Percentiles rank a stretch among this genome's conserved stretches.
Evolutionary conservation across 306 rosid species (phyloP).

Genomic region (Rubus idaeus): DNA sequence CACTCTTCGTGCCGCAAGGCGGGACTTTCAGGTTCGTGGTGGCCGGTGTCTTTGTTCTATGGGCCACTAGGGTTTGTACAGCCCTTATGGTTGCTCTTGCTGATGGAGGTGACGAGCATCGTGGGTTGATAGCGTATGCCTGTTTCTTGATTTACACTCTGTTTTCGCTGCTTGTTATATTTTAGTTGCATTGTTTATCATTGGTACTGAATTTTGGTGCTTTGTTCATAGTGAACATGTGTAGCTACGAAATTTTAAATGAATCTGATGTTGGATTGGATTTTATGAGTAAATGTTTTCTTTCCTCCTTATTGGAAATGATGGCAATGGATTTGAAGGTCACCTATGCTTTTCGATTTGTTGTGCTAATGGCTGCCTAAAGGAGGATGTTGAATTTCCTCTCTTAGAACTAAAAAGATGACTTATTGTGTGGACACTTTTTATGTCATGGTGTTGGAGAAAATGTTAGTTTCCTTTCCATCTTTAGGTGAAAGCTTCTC

Average conservation of each 20-base stretch:
- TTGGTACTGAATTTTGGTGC: constrained; percentile 29
- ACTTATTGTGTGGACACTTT: background rate
- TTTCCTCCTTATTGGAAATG: background rate
- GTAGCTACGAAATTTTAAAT: constrained; percentile 9
- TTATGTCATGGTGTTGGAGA: background rate
- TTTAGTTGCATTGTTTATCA: constrained; percentile 41
- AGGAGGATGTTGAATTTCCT: background rate
- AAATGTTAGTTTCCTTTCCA: background rate
- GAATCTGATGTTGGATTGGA: background rate
- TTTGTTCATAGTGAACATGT: constrained; percentile 12
- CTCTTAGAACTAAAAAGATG: background rate
- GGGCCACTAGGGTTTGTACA: constrained; percentile 89
- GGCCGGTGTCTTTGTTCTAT: constrained; percentile 67
- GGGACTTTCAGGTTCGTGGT: constrained; percentile 51
- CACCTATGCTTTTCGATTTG: background rate
- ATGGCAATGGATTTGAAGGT: background rate
- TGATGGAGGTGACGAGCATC: constrained; percentile 93
- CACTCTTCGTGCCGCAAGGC: constrained; percentile 71
- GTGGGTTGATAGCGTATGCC: constrained; percentile 85
- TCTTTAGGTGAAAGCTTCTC: background rate
- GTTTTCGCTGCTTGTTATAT: constrained; percentile 86
- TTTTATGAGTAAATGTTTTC: background rate
- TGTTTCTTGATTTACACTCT: constrained; percentile 92
- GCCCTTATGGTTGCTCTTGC: constrained; percentile 74
- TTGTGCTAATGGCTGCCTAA: background rate